Evolutionary conservation across 805 yeast species (phyloP), one percentile per base, ranked within the genome.

Genomic region (Pichia insulana): DNA sequence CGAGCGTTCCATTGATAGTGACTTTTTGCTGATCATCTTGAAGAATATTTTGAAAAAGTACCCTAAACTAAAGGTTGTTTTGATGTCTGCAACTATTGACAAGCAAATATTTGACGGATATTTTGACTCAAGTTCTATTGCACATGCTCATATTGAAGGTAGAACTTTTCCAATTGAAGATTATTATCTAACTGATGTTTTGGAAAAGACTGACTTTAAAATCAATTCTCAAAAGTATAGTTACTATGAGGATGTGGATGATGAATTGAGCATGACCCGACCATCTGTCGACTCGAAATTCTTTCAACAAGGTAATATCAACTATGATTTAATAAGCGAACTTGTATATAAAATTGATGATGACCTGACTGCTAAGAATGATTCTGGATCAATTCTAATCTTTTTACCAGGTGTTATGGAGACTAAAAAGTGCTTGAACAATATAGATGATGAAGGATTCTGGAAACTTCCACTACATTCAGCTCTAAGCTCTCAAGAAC

Each of bases 51-150:
- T 80, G 49, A 55, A 62, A 10, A 69, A 67, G 38, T 70, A 63
- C 41, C 73, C 74, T 0, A 70, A 76, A 1, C 57, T 89, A 44
- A 83, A 78, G 52, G 68, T 90, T 27, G 71, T 90, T 9, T 68
- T 92, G 39, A 90, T 92, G 97, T 83, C 95, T 56, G 97, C 97
- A 4, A 90, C 97, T 1, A 89, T 90, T 34, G 84, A 86, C 54
- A 72, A 80, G 1, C 69, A 70, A 9, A 68, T 74, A 34, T 90
- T 88, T 63, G 68, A 73, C 41, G 66, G 70, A 20, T 90, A 83
- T 54, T 90, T 90, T 57, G 64, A 63, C 2, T 59, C 20, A 9
- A 36, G 38, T 13, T 38, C 44, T 7, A 78, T 80, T 13, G 49
- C 58, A 4, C 86, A 83, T 48, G 71, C 82, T 28, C 96, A 88